phyloP scores from a whole-genome alignment of 305 asterid species.

The Fraxinus ornus region DNA sequence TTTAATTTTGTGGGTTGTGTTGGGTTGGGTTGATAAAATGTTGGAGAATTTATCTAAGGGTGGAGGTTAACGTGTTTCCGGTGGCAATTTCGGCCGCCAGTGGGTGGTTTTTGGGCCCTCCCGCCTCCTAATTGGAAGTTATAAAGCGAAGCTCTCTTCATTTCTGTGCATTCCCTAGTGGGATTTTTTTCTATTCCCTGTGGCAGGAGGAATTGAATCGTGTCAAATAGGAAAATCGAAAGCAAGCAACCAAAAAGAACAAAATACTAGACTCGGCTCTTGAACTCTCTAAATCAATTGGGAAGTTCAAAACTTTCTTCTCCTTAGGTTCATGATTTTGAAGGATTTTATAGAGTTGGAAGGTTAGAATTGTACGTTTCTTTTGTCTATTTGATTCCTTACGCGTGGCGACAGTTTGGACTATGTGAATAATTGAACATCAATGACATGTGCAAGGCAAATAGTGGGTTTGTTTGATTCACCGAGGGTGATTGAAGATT shows the following conservation, averaged over 20 bases:
- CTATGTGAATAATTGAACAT: conserved; percentile 17
- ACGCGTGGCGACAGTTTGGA: conserved; percentile 23
- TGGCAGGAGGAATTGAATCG: not conserved
- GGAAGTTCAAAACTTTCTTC: not conserved
- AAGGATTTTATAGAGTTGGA: not conserved
- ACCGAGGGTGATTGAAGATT: not conserved
- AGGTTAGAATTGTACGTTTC: not conserved
- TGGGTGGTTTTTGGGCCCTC: conserved; percentile 26
- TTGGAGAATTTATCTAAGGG: not conserved
- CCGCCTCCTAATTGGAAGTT: conserved; percentile 29
- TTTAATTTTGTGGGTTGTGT: not conserved
- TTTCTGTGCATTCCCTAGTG: conserved; percentile 55
- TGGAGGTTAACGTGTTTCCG: conserved; percentile 29
- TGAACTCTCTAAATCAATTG: not conserved
- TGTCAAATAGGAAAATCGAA: not conserved
- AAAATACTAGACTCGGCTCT: not conserved
- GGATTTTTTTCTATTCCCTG: not conserved
- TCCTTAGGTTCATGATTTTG: not conserved
- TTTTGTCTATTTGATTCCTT: not conserved
- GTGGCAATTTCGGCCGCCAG: conserved; percentile 50
- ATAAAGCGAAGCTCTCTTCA: conserved; percentile 29
- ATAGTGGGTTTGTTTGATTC: not conserved
- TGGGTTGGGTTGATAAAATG: not conserved
- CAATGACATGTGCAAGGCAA: not conserved
- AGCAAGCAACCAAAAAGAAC: not conserved